These are phyloP conservation scores for Colletotrichum eremochloae DNA, from an alignment of 2,329 filamentous ascomycete genomes.

Conservation along the genomic window DNA sequence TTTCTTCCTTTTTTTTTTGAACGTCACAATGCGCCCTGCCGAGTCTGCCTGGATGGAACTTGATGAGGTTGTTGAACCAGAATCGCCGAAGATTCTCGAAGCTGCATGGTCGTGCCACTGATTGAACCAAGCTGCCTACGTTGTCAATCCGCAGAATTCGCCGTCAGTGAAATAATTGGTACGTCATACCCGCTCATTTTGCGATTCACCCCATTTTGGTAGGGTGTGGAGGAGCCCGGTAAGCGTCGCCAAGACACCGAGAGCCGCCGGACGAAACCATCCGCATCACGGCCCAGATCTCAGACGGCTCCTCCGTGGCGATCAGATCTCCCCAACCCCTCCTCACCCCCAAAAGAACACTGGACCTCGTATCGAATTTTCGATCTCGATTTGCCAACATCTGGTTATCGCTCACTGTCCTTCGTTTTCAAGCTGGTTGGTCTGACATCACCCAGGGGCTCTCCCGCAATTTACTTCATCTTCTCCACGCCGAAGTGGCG, in stretches of 20 bases:
- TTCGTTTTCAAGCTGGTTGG: background rate
- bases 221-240: background rate
- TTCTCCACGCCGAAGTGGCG: conserved; percentile 30
- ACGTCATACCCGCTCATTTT: conserved; percentile 24
- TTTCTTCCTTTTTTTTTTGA: background rate
- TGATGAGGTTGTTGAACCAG: background rate
- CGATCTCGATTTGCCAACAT: conserved; percentile 8
- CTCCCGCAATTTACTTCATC: conserved; percentile 4
- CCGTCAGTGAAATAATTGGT: background rate
- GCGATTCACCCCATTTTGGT: conserved; percentile 8
- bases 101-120: conserved; percentile 2
- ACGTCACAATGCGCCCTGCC: background rate
- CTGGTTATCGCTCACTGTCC: background rate
- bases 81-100: conserved; percentile 10
- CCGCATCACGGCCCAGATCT: background rate
- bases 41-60: conserved; percentile 5
- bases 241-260: background rate
- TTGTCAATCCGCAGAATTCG: conserved; percentile 11
- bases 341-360: conserved; percentile 2
- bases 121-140: background rate
- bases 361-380: conserved; percentile 1
- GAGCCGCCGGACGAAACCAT: background rate
- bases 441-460: conserved; percentile 17
- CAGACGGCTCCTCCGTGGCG: background rate
- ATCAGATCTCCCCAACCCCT: conserved; percentile 4